These are phyloP conservation scores for Aspergillus bertholletiae DNA, from an alignment of 495 filamentous ascomycete genomes.

Conservation along the genomic window DNA sequence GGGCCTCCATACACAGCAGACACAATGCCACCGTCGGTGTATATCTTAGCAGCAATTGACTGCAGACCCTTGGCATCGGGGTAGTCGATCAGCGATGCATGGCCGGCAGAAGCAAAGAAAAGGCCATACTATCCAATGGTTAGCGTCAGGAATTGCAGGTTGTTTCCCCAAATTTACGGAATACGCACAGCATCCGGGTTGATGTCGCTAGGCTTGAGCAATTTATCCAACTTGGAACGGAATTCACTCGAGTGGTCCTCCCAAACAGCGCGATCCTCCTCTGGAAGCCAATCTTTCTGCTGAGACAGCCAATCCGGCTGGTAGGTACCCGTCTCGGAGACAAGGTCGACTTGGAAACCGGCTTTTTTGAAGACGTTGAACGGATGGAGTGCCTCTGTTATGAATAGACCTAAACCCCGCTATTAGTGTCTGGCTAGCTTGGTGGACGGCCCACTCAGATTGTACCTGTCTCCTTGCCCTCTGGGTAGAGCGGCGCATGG, in stretches of 20 bases:
- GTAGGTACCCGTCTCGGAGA: constrained; percentile 47
- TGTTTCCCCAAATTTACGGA: neutral
- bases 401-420: constrained; percentile 32
- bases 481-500: constrained; percentile 34
- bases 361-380: constrained; percentile 41
- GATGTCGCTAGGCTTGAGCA: constrained; percentile 24
- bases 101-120: constrained; percentile 48
- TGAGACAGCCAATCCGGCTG: constrained; percentile 42
- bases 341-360: constrained; percentile 47
- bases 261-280: constrained; percentile 33
- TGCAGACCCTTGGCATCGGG: constrained; percentile 41
- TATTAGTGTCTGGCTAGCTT: neutral
- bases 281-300: constrained; percentile 39
- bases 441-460: constrained; percentile 1
- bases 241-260: constrained; percentile 38
- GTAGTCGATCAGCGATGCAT: constrained; percentile 47
- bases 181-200: constrained; percentile 8
- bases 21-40: constrained; percentile 36
- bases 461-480: constrained; percentile 34
- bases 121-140: constrained; percentile 26
- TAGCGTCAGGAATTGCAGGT: neutral
- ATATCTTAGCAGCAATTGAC: constrained; percentile 33
- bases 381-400: constrained; percentile 47
- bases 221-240: constrained; percentile 34
- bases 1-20: constrained; percentile 17